Evolutionary conservation across 106 monocot genomes (phyloP).

Genomic region (Agapanthus africanus): DNA sequence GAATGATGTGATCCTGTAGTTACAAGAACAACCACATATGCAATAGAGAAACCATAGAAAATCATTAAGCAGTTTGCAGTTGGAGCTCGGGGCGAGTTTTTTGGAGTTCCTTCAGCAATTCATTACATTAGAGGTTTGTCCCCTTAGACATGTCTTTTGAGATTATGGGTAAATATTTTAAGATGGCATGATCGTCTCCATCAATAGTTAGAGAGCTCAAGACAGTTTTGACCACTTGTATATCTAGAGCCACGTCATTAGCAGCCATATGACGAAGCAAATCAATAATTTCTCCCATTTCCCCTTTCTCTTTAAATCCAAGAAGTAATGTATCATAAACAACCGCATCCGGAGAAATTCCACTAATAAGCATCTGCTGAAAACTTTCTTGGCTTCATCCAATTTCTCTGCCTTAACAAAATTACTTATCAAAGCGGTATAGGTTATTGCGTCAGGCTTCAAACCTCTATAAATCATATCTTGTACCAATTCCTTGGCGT

Average conservation of each 20-base stretch:
- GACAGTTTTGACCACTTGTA: conserved; percentile 40
- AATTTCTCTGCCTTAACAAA: conserved; percentile 43
- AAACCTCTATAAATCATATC: conserved; percentile 53
- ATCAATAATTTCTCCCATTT: conserved; percentile 30
- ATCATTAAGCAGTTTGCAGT: conserved; percentile 4
- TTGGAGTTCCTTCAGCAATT: conserved; percentile 26
- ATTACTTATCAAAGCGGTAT: conserved; percentile 54
- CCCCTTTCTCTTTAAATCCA: conserved; percentile 38
- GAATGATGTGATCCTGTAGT: too few relatives aligned
- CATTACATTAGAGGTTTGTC: conserved; percentile 25
- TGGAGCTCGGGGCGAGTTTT: conserved; percentile 14
- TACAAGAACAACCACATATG: too few relatives aligned
- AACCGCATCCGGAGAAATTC: conserved; percentile 51
- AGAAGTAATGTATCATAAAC: conserved; percentile 57
- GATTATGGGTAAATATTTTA: conserved; percentile 42
- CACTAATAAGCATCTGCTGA: conserved; percentile 54
- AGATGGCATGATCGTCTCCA: conserved; percentile 25
- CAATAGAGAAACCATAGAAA: not conserved
- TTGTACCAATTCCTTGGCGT: conserved; percentile 38
- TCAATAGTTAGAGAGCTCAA: conserved; percentile 33
- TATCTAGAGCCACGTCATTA: conserved; percentile 41
- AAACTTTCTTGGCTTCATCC: conserved; percentile 49
- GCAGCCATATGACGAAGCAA: conserved; percentile 63
- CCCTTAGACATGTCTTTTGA: conserved; percentile 19
- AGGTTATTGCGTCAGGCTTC: conserved; percentile 57